Percentiles rank a stretch among this genome's conserved stretches.
These are phyloP conservation scores for Penicillium concentricum DNA, from an alignment of 2,329 filamentous ascomycete genomes.

Conservation along the genomic window DNA sequence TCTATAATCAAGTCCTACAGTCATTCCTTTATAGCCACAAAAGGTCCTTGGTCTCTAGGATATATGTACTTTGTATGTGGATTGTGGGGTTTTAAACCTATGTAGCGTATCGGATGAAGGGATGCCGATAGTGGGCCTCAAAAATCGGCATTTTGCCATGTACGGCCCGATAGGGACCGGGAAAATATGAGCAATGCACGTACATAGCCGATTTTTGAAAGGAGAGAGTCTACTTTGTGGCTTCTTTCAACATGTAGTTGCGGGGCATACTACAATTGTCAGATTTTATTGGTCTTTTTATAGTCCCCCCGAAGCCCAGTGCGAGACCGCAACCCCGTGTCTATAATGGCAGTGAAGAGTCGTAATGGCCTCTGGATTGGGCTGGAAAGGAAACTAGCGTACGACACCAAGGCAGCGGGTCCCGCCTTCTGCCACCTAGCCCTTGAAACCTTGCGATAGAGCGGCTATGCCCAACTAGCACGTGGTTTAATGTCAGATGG, in stretches of 20 bases:
- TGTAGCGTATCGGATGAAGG: neutral
- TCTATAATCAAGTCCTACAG: no score
- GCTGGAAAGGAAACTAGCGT: no score
- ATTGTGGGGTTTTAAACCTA: neutral
- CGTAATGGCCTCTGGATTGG: conserved; percentile 17
- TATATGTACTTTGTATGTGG: neutral
- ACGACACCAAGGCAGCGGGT: neutral
- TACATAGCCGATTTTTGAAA: neutral
- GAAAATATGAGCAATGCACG: neutral
- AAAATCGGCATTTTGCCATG: neutral
- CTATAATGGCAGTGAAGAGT: no score
- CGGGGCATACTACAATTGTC: neutral
- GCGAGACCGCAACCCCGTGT: conserved; percentile 36
- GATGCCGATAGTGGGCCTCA: neutral
- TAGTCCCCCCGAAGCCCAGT: neutral
- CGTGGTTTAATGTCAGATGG: no score
- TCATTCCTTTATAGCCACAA: neutral
- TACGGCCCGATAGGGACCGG: neutral
- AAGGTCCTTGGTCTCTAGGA: neutral
- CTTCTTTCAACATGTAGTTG: neutral
- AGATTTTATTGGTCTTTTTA: neutral
- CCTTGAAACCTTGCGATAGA: neutral
- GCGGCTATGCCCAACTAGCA: no score
- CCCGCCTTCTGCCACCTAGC: neutral
- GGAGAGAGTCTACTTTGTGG: no score